Percentiles rank a stretch among this genome's conserved stretches.
Evolutionary conservation across 2,329 filamentous ascomycete genomes (phyloP).

Genomic region (Lomentospora prolificans): DNA sequence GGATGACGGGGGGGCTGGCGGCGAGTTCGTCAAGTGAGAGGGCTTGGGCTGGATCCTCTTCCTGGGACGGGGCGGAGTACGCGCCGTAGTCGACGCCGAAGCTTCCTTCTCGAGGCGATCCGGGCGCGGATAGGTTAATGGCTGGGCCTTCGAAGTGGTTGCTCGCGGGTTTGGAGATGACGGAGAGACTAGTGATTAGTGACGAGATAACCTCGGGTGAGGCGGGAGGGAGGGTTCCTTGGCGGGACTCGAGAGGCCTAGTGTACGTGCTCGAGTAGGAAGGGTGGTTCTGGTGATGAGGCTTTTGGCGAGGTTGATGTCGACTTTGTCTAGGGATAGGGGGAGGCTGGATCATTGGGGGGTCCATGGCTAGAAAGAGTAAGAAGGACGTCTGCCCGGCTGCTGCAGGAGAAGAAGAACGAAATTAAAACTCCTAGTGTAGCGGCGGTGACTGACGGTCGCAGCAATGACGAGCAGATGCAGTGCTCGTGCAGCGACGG

Average conservation of each 20-base stretch:
- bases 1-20: slow-evolving; percentile 60
- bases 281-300: slow-evolving; percentile 11
- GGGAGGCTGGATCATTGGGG: slow-evolving; percentile 10
- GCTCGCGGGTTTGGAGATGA: slow-evolving; percentile 57
- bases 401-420: slow-evolving; percentile 1
- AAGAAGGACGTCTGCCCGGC: background rate
- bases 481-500: background rate
- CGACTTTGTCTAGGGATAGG: slow-evolving; percentile 13
- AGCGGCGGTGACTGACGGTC: background rate
- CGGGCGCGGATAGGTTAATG: slow-evolving; percentile 23
- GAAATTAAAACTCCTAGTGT: slow-evolving; percentile 3
- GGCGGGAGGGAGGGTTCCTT: slow-evolving; percentile 28
- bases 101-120: slow-evolving; percentile 34
- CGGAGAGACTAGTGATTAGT: slow-evolving; percentile 59
- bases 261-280: background rate
- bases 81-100: slow-evolving; percentile 68
- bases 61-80: slow-evolving; percentile 42
- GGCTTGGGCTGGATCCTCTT: slow-evolving; percentile 27
- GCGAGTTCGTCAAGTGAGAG: slow-evolving; percentile 49
- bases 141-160: slow-evolving; percentile 56
- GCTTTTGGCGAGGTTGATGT: slow-evolving; percentile 13
- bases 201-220: slow-evolving; percentile 62
- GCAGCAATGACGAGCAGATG: background rate
- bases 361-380: slow-evolving; percentile 11
- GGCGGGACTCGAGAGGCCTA: slow-evolving; percentile 3